A percentile compares a stretch with the other conserved stretches of the same genome.
Evolutionary conservation across 1,284 basidiomycete species (phyloP).

Genomic region (Rhodotorula sp.): DNA sequence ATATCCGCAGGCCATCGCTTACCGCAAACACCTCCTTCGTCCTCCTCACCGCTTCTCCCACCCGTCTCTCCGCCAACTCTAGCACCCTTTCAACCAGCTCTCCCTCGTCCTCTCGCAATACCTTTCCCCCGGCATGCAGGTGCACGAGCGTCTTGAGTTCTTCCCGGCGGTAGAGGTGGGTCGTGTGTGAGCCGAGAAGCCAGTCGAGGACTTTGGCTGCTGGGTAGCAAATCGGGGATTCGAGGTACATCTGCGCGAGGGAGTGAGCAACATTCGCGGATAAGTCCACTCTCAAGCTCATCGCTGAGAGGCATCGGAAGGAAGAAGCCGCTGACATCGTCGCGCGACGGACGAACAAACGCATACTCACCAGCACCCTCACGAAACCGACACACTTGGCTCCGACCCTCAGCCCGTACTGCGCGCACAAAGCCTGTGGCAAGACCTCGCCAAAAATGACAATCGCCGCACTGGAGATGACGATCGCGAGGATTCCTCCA

Average conservation of each 20-base stretch:
- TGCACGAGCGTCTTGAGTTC: conserved; percentile 51
- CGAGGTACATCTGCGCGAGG: conserved; percentile 46
- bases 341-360: no score
- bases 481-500: conserved; percentile 16
- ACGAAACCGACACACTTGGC: conserved; percentile 55
- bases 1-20: conserved; percentile 9
- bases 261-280: no score
- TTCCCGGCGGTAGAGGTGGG: conserved; percentile 50
- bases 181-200: conserved; percentile 54
- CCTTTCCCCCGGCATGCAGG: conserved; percentile 47
- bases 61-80: conserved; percentile 51
- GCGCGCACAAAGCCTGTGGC: conserved; percentile 54
- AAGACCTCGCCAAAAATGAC: conserved; percentile 45
- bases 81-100: conserved; percentile 70
- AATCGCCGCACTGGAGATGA: conserved; percentile 27
- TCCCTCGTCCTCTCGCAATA: conserved; percentile 49
- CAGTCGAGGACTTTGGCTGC: conserved; percentile 50
- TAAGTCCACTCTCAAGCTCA: no score
- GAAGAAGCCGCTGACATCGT: no score
- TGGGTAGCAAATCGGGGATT: conserved; percentile 48
- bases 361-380: conserved; percentile 50
- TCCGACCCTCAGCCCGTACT: conserved; percentile 55
- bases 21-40: not conserved
- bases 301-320: no score
- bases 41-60: conserved; percentile 40